Evolutionary conservation across 2,329 filamentous ascomycete genomes (phyloP).

Genomic region (Exophiala calicioides): DNA sequence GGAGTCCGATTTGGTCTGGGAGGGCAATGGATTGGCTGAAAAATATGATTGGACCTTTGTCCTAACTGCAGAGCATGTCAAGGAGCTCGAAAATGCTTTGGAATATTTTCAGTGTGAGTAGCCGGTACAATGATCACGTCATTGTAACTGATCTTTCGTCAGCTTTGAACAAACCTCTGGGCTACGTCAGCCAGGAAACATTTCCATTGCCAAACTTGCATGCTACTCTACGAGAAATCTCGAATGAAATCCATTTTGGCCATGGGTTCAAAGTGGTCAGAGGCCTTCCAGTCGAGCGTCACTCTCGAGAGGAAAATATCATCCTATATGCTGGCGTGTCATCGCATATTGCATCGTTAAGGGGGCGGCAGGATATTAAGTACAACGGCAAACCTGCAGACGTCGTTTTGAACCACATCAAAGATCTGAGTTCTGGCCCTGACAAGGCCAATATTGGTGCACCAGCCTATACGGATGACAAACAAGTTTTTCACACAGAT

Average conservation of each 20-base stretch:
- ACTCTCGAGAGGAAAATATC: constrained; percentile 41
- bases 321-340: constrained; percentile 48
- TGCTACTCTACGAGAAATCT: constrained; percentile 36
- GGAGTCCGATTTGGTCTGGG: constrained; percentile 50
- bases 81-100: constrained; percentile 47
- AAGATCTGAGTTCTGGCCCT: constrained; percentile 54
- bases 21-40: constrained; percentile 42
- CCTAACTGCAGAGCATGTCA: constrained; percentile 40
- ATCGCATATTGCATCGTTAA: constrained; percentile 42
- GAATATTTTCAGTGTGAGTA: constrained; percentile 43
- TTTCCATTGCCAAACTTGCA: constrained; percentile 45
- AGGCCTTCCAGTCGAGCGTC: constrained; percentile 41
- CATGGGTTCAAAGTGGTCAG: constrained; percentile 49
- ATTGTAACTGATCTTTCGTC: constrained; percentile 1
- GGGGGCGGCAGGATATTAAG: constrained; percentile 47
- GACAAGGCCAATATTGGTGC: constrained; percentile 43
- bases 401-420: constrained; percentile 62
- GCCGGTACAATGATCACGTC: too few species aligned
- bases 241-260: constrained; percentile 42
- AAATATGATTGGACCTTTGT: constrained; percentile 46
- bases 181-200: constrained; percentile 47
- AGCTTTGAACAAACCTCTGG: constrained; percentile 37
- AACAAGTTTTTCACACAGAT: constrained; percentile 61
- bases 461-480: constrained; percentile 53
- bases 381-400: constrained; percentile 51